These are phyloP conservation scores for Lentinus polychrous DNA, from an alignment of 1,284 basidiomycete genomes.

Conservation along the genomic window DNA sequence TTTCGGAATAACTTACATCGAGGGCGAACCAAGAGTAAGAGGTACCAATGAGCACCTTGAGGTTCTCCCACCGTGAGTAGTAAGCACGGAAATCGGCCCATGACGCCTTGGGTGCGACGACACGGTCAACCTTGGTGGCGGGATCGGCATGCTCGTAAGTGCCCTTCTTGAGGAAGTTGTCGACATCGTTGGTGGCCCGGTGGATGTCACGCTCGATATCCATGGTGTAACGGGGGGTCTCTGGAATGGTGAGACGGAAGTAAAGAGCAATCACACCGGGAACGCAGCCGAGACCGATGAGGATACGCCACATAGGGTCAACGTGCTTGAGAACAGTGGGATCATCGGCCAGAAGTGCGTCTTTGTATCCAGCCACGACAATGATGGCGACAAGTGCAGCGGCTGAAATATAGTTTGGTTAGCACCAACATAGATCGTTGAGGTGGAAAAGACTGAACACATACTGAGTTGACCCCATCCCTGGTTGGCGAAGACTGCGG, in stretches of 20 bases:
- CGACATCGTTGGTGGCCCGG: constrained; percentile 64
- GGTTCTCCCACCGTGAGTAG: constrained; percentile 59
- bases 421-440: background rate
- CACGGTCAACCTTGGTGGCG: constrained; percentile 50
- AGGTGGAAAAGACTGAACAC: constrained; percentile 17
- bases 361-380: constrained; percentile 65
- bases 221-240: constrained; percentile 85
- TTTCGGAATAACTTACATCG: constrained; percentile 37
- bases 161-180: constrained; percentile 55
- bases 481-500: constrained; percentile 61
- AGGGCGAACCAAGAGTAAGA: constrained; percentile 74
- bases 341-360: constrained; percentile 44
- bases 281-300: constrained; percentile 66
- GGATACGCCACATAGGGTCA: constrained; percentile 63
- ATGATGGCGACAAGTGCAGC: constrained; percentile 69
- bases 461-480: constrained; percentile 66
- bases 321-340: constrained; percentile 36
- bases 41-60: constrained; percentile 58
- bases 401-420: constrained; percentile 25
- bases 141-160: constrained; percentile 42
- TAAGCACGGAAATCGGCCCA: constrained; percentile 56
- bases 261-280: constrained; percentile 65
- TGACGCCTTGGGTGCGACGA: constrained; percentile 58
- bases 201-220: constrained; percentile 81
- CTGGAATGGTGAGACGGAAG: constrained; percentile 73